A percentile compares a stretch with the other conserved stretches of the same genome.
These are phyloP conservation scores for Odontarrhena argentea DNA, from an alignment of 345 rosid genomes.

Conservation along the genomic window DNA sequence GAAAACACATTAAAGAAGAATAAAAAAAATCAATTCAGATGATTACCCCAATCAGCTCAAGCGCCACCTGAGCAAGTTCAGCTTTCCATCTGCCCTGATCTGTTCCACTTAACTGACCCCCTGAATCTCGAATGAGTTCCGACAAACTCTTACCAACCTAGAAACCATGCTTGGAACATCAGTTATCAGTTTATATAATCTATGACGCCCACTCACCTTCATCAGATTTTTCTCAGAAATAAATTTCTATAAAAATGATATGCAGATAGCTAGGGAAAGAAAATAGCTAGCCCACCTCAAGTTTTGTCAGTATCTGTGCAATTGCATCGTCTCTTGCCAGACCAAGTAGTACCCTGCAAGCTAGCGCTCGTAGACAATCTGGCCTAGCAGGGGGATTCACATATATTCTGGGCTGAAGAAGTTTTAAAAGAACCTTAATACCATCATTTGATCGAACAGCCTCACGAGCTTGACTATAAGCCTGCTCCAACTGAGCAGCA, in stretches of 20 bases:
- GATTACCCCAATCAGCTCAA: constrained; percentile 89
- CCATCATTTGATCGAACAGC: constrained; percentile 96
- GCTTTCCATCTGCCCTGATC: constrained; percentile 96
- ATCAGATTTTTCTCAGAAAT: constrained; percentile 24
- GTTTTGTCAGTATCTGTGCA: constrained; percentile 97
- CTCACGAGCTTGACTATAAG: constrained; percentile 93
- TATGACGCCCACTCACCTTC: constrained; percentile 22
- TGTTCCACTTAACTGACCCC: constrained; percentile 73
- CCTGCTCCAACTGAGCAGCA: constrained; percentile 97
- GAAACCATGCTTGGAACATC: constrained; percentile 28
- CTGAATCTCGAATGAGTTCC: constrained; percentile 90
- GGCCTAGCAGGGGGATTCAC: constrained; percentile 81
- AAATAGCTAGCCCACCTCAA: constrained; percentile 60
- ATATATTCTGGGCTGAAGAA: constrained; percentile 86
- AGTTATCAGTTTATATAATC: constrained; percentile 23
- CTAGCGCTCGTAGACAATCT: constrained; percentile 93
- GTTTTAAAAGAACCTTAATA: constrained; percentile 92
- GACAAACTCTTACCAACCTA: constrained; percentile 98
- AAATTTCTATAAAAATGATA: not conserved
- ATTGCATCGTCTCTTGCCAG: constrained; percentile 94
- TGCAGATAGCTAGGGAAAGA: constrained; percentile 12
- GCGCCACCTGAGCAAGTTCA: constrained; percentile 92
- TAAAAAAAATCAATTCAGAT: constrained; percentile 22
- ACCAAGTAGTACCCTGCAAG: constrained; percentile 96
- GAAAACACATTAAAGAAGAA: constrained; percentile 1